phyloP scores from a whole-genome alignment of 495 filamentous ascomycete species.

The Lophiotrema nucula region DNA sequence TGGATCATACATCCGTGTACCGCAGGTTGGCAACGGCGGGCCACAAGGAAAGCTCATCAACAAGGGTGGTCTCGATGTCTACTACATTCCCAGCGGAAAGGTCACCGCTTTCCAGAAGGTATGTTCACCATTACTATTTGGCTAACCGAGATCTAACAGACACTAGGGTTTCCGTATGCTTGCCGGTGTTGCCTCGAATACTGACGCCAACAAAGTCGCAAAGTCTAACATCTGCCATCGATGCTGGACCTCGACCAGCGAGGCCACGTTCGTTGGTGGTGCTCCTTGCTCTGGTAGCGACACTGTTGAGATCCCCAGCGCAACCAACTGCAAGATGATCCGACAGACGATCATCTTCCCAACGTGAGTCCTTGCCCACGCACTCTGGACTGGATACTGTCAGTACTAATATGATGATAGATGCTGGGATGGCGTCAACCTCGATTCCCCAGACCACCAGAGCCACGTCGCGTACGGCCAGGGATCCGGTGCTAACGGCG shows the following conservation, averaged over 20 bases:
- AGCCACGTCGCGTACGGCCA: constrained; percentile 50
- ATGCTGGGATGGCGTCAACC: constrained; percentile 57
- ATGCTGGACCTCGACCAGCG: constrained; percentile 52
- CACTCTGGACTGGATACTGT: too few species aligned
- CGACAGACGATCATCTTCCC: constrained; percentile 55
- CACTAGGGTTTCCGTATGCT: constrained; percentile 31
- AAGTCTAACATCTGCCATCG: constrained; percentile 41
- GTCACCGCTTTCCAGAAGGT: constrained; percentile 31
- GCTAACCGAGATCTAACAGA: neutral
- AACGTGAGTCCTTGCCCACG: constrained; percentile 31
- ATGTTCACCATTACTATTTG: neutral
- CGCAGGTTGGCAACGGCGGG: constrained; percentile 27
- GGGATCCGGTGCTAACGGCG: constrained; percentile 38
- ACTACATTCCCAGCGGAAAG: constrained; percentile 41
- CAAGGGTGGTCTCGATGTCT: constrained; percentile 32
- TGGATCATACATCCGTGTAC: constrained; percentile 27
- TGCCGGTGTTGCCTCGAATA: constrained; percentile 26
- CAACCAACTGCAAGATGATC: constrained; percentile 55
- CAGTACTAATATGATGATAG: constrained; percentile 20
- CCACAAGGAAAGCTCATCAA: constrained; percentile 33
- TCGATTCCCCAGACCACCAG: constrained; percentile 54
- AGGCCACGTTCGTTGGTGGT: constrained; percentile 29
- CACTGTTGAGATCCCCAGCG: constrained; percentile 31
- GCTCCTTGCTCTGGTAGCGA: constrained; percentile 27
- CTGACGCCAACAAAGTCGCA: constrained; percentile 46